A percentile compares a stretch with the other conserved stretches of the same genome.
Evolutionary conservation across 331 rosid genomes (phyloP).

Genomic region (Malus hybrid): DNA sequence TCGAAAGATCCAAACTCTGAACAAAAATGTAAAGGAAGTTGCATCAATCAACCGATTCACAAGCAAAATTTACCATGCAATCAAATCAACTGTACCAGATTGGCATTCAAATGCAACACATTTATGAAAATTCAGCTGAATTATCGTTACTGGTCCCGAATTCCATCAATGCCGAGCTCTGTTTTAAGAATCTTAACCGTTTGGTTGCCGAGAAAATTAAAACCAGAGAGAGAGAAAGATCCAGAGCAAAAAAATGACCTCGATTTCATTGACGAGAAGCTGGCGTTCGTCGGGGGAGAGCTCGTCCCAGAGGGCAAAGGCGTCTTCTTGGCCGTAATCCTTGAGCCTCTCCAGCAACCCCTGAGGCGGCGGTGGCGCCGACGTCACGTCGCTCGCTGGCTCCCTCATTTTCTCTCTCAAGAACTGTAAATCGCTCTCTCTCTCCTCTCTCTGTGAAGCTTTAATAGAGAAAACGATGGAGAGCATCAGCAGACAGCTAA

Average conservation of each 20-base stretch:
- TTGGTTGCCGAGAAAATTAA: background rate
- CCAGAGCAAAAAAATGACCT: slow-evolving; percentile 29
- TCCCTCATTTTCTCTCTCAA: slow-evolving; percentile 29
- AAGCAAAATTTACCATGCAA: background rate
- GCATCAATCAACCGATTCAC: background rate
- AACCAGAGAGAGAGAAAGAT: slow-evolving; percentile 1
- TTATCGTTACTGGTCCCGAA: background rate
- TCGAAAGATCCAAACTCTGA: slow-evolving; percentile 73
- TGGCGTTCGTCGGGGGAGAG: slow-evolving; percentile 78
- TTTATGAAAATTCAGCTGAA: background rate
- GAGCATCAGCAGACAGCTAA: slow-evolving; percentile 5
- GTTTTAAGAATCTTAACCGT: background rate
- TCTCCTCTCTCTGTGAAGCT: background rate
- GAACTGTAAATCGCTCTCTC: background rate
- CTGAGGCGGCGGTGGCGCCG: slow-evolving; percentile 37
- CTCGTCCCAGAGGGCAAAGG: slow-evolving; percentile 85
- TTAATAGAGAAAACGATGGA: background rate
- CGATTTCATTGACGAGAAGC: slow-evolving; percentile 71
- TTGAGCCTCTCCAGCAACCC: slow-evolving; percentile 80
- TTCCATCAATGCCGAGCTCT: background rate
- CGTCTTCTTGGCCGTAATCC: slow-evolving; percentile 96
- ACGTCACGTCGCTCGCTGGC: slow-evolving; percentile 21
- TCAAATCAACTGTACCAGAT: background rate
- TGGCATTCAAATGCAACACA: background rate
- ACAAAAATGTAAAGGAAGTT: background rate